Base-by-base conservation (phyloP, 2,329 filamentous ascomycete species). In the Conoideocrella luteorostrata region DNA sequence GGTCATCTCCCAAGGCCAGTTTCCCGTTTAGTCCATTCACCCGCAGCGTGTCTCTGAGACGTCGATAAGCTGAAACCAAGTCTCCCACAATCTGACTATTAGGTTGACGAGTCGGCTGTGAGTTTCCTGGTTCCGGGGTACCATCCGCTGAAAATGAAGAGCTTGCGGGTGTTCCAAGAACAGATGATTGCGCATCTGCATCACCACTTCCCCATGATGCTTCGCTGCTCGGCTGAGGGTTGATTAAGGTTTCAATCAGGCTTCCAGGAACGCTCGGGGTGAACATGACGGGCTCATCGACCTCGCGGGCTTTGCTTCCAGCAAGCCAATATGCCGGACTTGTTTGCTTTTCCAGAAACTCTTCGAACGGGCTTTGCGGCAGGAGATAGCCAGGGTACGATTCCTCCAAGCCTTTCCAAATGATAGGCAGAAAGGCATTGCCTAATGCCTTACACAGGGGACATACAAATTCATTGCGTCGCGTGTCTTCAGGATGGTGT, bases 371-470 rank as follows among this genome's bases (percentile, higher is more conserved):
- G 15, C 63, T 63, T 24, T 72, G 59, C 5, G 80, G 67, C 41
- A 80, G 73, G 29, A 96, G 67, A n/a, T 79, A 73, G 4, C 86
- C 84, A 0, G 88, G 82, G 49, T 90, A 88, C 2, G 82, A 79
- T 58, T 95, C 87, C 54, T 94, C 87, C 57, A 94, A 84, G 21
- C 86, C 86, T 60, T 90, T 94, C 93, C 93, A 98, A 29, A 95
- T 82, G 49, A 98, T 88, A 0, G 94, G 94, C 29, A 98, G 64
- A 66, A 98, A 98, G 0, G 88, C 80, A 59, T 98, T 98, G 3
- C 93, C 93, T 1, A 98, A 74, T 4, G 93, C 94, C 65, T 98
- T 98, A 70, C 93, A 98, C 1, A 98, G 73, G 2, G 93, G 93
- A 54, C 93, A 98, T 43, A 97, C 86, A 61, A 98, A 98, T 56